These are phyloP conservation scores for Ochromonas danica DNA, from an alignment of 108 stramenopile species.

Conservation along the genomic window DNA sequence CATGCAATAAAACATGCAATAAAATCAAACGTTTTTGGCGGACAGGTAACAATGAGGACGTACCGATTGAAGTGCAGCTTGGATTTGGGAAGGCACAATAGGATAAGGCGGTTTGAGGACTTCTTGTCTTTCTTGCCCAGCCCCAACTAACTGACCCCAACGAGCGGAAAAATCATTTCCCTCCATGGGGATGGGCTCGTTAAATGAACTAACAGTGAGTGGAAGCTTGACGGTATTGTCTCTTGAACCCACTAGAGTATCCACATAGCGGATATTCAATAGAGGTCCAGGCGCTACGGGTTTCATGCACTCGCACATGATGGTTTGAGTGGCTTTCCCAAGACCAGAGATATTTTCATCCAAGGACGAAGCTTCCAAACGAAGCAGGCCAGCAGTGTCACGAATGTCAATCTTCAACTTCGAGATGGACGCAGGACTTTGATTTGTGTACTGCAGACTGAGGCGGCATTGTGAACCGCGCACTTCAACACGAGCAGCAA, in stretches of 20 bases:
- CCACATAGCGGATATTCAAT: background rate
- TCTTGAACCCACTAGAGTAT: background rate
- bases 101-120: slow-evolving; percentile 9
- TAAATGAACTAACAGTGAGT: slow-evolving; percentile 24
- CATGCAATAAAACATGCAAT: background rate
- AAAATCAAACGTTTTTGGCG: background rate
- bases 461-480: slow-evolving; percentile 33
- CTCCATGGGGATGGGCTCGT: slow-evolving; percentile 14
- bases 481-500: slow-evolving; percentile 14
- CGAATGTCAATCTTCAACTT: background rate
- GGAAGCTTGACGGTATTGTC: slow-evolving; percentile 20
- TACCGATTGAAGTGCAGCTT: background rate
- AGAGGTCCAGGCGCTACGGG: slow-evolving; percentile 33
- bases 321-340: slow-evolving; percentile 23
- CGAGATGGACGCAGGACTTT: background rate
- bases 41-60: background rate
- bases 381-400: slow-evolving; percentile 27
- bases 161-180: background rate
- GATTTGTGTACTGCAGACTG: slow-evolving; percentile 10
- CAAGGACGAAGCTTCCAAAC: background rate
- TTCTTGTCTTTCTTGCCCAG: slow-evolving; percentile 20
- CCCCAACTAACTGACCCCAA: background rate
- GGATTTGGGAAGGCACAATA: background rate
- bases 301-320: slow-evolving; percentile 47
- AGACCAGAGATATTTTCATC: background rate